These are phyloP conservation scores for Penicillium roqueforti DNA, from an alignment of 495 filamentous ascomycete species.

Conservation along the genomic window DNA sequence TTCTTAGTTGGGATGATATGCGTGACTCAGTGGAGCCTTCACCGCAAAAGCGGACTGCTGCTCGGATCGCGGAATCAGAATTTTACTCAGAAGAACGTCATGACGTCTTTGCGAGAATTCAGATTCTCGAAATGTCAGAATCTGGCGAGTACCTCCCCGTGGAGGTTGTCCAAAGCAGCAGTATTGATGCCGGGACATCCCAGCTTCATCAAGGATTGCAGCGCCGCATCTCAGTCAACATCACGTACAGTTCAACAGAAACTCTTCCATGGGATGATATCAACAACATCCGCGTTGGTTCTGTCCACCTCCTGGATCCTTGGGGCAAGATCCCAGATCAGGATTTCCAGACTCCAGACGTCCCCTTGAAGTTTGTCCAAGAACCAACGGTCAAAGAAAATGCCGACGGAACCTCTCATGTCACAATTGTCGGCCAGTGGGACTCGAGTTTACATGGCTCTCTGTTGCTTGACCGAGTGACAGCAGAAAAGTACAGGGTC, in stretches of 20 bases:
- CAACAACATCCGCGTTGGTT: constrained; percentile 66
- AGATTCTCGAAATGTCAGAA: constrained; percentile 88
- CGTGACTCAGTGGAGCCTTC: constrained; percentile 55
- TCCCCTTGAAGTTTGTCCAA: constrained; percentile 69
- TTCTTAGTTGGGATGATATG: constrained; percentile 99
- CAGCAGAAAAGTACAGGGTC: constrained; percentile 84
- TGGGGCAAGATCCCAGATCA: constrained; percentile 80
- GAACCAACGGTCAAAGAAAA: constrained; percentile 75
- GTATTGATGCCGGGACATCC: constrained; percentile 79
- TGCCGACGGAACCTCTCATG: constrained; percentile 84
- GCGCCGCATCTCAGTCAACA: constrained; percentile 75
- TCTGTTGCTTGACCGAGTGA: constrained; percentile 80
- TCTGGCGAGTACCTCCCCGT: constrained; percentile 87
- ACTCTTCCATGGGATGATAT: constrained; percentile 83
- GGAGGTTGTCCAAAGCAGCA: constrained; percentile 80
- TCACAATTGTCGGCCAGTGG: constrained; percentile 87
- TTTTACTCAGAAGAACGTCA: constrained; percentile 92
- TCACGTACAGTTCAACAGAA: constrained; percentile 86
- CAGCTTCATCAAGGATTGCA: constrained; percentile 96
- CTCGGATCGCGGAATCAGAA: constrained; percentile 82
- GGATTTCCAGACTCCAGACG: constrained; percentile 63
- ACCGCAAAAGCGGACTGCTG: constrained; percentile 58
- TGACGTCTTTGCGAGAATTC: constrained; percentile 81
- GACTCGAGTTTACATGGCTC: constrained; percentile 92
- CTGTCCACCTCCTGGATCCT: constrained; percentile 75